Evolutionary conservation across 148 eudicot species (phyloP), one percentile per base, ranked within the genome.

Genomic region (Mesembryanthemum crystallinum): DNA sequence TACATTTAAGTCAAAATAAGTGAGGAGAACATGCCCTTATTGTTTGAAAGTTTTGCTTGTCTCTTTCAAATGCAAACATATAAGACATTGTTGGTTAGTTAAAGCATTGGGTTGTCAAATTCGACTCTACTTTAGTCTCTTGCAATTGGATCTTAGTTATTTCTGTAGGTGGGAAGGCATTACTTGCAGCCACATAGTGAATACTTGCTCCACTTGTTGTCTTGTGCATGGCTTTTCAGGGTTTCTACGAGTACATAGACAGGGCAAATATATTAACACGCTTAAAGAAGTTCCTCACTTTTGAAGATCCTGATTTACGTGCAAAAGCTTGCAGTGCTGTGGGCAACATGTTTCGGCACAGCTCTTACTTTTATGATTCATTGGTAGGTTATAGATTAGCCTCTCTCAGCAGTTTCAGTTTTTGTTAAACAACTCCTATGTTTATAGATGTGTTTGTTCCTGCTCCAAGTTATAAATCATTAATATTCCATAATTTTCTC

Each of bases 331-430:
- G 97, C 88, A 92, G 94, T 79, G 97, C 94, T 70, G 35, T 95
- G 69, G 98, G 98, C 71, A 92, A 95, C 76, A 88, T 92, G 98
- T 92, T 96, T 79, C 96, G 97, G 68, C 94, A 95, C 75, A 89
- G 87, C 88, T 88, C 91, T 75, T 92, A 88, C 83, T 95, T 95
- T 80, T 95, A 95, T 67, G 83, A 83, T 75, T 76, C 83, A 79
- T 77, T 95, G 91, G 98, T 90, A 78, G 75, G 85, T 82, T 62
- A 25, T n/a, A 67, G 18, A 33, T 39, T 45, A 11, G 64, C n/a
- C 45, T 71, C 23, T 4, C 8, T 45, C 5, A 28, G 72, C 51
- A 62, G 66, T 21, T 54, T 11, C 1, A 71, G 43, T 25, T 17
- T 24, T 64, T 25, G 24, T 25, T 23, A 33, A 27, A 3, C 17